These are phyloP conservation scores for Fistulinella prunicolor DNA, from an alignment of 768 basidiomycete species.

Conservation along the genomic window DNA sequence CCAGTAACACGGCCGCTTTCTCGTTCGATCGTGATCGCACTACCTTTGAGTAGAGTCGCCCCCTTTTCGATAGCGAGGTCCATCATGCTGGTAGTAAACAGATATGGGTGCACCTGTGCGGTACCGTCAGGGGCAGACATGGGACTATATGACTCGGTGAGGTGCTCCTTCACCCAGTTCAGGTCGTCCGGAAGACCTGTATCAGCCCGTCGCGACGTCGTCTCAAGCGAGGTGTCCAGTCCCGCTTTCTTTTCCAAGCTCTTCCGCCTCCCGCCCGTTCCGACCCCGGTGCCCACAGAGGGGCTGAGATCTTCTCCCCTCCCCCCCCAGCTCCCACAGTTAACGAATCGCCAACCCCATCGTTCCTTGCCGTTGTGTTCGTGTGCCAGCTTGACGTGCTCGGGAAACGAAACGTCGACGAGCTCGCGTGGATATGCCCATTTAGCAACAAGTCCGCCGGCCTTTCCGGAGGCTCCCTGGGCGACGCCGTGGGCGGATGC, in stretches of 20 bases:
- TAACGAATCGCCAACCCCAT: constrained; percentile 84
- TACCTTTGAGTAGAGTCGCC: constrained; percentile 45
- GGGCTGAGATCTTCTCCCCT: constrained; percentile 38
- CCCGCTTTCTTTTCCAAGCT: constrained; percentile 58
- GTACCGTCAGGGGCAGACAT: constrained; percentile 54
- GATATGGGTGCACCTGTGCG: constrained; percentile 75
- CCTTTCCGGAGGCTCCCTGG: constrained; percentile 81
- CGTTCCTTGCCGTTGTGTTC: constrained; percentile 63
- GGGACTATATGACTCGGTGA: constrained; percentile 59
- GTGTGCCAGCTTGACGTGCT: constrained; percentile 71
- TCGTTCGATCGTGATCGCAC: constrained; percentile 46
- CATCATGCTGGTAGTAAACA: constrained; percentile 72
- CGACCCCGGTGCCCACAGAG: constrained; percentile 21
- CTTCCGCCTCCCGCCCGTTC: constrained; percentile 36
- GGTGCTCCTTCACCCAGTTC: constrained; percentile 50
- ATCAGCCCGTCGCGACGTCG: constrained; percentile 14
- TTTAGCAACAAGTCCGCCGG: constrained; percentile 80
- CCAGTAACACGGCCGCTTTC: constrained; percentile 43
- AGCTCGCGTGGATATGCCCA: constrained; percentile 80
- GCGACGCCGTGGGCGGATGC: constrained; percentile 66
- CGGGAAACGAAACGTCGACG: constrained; percentile 57
- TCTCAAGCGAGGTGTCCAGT: constrained; percentile 23
- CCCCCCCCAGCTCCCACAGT: constrained; percentile 75
- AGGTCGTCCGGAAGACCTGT: constrained; percentile 50
- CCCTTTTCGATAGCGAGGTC: constrained; percentile 57